Percentiles rank a stretch among this genome's conserved stretches.
phyloP scores from a whole-genome alignment of 2,329 filamentous ascomycete genomes.

The Aspergillus fischeri region DNA sequence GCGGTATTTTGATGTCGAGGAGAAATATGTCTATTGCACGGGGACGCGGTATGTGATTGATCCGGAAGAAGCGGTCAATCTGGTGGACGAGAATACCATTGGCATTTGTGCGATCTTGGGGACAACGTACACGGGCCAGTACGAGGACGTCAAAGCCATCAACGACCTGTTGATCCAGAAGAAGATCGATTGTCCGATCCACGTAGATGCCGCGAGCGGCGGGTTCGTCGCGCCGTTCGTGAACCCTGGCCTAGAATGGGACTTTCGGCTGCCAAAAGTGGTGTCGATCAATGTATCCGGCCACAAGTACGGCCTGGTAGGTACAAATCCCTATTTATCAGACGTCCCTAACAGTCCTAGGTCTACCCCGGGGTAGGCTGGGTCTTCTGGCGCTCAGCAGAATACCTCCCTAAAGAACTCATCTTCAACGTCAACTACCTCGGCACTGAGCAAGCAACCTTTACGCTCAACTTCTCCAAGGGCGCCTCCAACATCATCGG shows the following conservation, averaged over 20 bases:
- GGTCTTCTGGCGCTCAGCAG: slow-evolving; percentile 65
- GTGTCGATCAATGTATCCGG: slow-evolving; percentile 57
- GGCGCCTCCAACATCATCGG: slow-evolving; percentile 66
- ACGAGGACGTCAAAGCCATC: slow-evolving; percentile 67
- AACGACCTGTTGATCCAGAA: slow-evolving; percentile 58
- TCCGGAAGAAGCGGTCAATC: slow-evolving; percentile 59
- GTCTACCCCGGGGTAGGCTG: slow-evolving; percentile 65
- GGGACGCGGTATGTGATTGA: slow-evolving; percentile 63
- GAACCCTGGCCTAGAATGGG: slow-evolving; percentile 28
- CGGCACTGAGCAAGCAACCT: slow-evolving; percentile 66
- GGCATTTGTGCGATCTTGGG: slow-evolving; percentile 71
- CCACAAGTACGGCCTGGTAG: slow-evolving; percentile 48
- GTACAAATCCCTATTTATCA: not conserved
- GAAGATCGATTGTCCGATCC: slow-evolving; percentile 50
- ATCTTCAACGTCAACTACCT: slow-evolving; percentile 70
- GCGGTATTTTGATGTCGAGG: slow-evolving; percentile 69
- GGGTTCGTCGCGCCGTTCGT: slow-evolving; percentile 43
- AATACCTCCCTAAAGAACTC: slow-evolving; percentile 62
- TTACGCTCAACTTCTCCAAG: slow-evolving; percentile 68
- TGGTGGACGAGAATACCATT: slow-evolving; percentile 72
- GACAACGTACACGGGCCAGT: slow-evolving; percentile 70
- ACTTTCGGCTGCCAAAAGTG: slow-evolving; percentile 29
- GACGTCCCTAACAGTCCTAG: slow-evolving; percentile 2
- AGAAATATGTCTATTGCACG: slow-evolving; percentile 39
- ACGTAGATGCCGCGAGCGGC: slow-evolving; percentile 42